A percentile compares a stretch with the other conserved stretches of the same genome.
phyloP scores from a whole-genome alignment of 192 early-diverging fungal species.

The Gonapodya prolifera region DNA sequence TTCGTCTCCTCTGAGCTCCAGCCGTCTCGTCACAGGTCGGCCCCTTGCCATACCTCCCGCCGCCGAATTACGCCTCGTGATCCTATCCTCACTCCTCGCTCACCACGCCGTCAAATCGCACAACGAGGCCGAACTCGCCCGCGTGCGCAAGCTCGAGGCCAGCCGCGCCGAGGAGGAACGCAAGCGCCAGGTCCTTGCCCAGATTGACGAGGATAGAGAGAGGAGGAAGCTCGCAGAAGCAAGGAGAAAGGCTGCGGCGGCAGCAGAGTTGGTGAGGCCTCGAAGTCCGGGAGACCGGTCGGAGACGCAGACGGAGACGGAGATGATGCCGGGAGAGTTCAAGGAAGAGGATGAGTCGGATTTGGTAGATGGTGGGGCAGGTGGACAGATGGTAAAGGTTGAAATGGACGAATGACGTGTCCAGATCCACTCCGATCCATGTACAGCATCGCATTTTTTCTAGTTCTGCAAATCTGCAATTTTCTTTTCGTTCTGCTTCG shows the following conservation, averaged over 20 bases:
- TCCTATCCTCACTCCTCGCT: background rate
- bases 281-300: background rate
- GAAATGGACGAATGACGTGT: no score
- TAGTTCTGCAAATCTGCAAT: no score
- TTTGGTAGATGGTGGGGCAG: no score
- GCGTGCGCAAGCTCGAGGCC: background rate
- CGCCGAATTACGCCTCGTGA: background rate
- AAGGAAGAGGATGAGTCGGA: background rate
- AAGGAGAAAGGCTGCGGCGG: background rate
- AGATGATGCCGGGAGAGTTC: background rate
- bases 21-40: background rate
- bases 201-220: background rate
- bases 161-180: background rate
- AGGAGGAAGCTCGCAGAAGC: background rate
- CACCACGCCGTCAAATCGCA: background rate
- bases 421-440: no score
- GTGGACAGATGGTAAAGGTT: no score
- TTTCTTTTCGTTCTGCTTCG: no score
- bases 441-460: no score
- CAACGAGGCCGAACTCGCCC: background rate
- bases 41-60: background rate
- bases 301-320: background rate
- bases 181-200: background rate
- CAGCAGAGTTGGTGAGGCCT: background rate
- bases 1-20: background rate